phyloP scores from a whole-genome alignment of 2,329 filamentous ascomycete species.

The Nothomitra cinnamomea region DNA sequence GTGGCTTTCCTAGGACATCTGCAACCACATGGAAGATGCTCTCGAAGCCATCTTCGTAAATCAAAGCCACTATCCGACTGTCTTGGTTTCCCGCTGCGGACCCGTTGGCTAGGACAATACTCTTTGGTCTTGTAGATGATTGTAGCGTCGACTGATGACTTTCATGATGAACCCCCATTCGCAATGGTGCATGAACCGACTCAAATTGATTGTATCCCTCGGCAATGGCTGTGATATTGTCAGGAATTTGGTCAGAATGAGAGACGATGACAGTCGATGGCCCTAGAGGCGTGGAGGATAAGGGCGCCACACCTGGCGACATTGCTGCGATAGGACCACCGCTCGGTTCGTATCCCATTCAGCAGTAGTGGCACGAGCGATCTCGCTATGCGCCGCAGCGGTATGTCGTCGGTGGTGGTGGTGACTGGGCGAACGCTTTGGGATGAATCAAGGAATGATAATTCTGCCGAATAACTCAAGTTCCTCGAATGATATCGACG shows the following conservation, averaged over 20 bases:
- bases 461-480: too few relatives aligned
- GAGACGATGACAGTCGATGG: background rate
- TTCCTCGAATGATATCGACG: too few relatives aligned
- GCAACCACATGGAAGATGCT: conserved; percentile 59
- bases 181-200: background rate
- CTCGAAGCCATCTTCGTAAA: conserved; percentile 56
- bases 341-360: background rate
- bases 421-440: background rate
- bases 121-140: background rate
- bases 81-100: conserved; percentile 36
- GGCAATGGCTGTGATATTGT: background rate
- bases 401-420: background rate
- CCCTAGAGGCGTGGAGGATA: background rate
- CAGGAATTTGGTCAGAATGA: background rate
- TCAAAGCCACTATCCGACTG: conserved; percentile 43
- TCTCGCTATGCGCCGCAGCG: background rate
- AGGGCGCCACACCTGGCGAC: background rate
- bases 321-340: background rate
- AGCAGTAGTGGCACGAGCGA: background rate
- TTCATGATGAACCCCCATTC: background rate
- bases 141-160: background rate
- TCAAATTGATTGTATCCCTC: background rate
- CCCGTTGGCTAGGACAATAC: conserved; percentile 12
- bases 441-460: too few relatives aligned
- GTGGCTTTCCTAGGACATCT: conserved; percentile 61